Evolutionary conservation across 2,329 filamentous ascomycete genomes (phyloP).

Genomic region (Ceratocystis variospora): DNA sequence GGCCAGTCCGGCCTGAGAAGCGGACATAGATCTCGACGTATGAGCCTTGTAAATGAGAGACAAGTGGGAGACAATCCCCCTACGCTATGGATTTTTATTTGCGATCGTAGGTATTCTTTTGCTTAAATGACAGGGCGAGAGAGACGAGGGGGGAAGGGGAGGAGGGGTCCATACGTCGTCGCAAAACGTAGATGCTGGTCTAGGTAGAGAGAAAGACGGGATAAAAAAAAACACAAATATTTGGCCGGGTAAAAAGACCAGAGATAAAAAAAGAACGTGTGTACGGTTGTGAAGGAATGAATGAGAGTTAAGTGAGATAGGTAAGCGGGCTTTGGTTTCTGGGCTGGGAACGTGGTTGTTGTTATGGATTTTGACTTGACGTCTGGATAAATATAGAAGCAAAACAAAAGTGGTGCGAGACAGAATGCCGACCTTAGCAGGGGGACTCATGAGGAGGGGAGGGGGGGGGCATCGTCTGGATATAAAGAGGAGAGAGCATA

Average conservation of each 20-base stretch:
- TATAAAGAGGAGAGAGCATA: too few relatives aligned
- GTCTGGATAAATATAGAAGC: conserved; percentile 9
- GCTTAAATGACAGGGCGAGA: background rate
- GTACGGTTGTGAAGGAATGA: background rate
- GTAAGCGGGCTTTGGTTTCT: background rate
- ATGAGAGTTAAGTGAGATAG: background rate
- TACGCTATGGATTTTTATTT: background rate
- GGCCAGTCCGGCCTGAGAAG: conserved; percentile 14
- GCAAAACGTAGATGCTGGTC: background rate
- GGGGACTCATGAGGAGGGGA: background rate
- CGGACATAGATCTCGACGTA: conserved; percentile 14
- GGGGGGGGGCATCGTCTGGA: too few relatives aligned
- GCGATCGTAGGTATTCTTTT: background rate
- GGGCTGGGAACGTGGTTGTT: background rate
- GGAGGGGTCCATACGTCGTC: background rate
- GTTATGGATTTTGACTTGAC: conserved; percentile 5
- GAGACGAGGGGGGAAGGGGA: background rate
- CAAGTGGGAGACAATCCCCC: background rate
- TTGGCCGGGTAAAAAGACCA: background rate
- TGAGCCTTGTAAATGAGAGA: background rate
- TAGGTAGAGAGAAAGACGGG: background rate
- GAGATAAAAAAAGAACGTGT: background rate
- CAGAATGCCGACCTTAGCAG: background rate
- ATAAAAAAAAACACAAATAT: background rate
- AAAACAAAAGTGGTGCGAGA: conserved; percentile 2